Conservation (phyloP, 768 basidiomycete species). For the Rubroboletus satanas region DNA sequence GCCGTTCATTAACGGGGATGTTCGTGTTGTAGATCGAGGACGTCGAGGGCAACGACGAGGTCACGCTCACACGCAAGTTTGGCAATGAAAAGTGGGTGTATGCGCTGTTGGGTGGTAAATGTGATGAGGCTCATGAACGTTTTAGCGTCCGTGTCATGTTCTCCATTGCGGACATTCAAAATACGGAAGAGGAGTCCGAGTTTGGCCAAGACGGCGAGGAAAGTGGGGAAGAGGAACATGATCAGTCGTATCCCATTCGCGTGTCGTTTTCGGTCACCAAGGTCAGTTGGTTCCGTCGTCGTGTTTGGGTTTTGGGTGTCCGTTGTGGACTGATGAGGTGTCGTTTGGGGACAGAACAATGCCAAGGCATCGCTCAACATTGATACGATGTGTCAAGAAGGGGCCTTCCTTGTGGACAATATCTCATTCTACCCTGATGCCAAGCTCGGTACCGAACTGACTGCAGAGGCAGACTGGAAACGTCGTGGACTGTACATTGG, state of each 20-base stretch:
- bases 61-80: conserved; percentile 75
- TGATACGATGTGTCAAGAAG: conserved; percentile 77
- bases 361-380: conserved; percentile 68
- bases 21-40: conserved; percentile 58
- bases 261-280: conserved; percentile 84
- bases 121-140: neutral
- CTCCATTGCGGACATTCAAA: conserved; percentile 85
- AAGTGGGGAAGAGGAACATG: conserved; percentile 26
- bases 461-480: conserved; percentile 91
- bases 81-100: conserved; percentile 83
- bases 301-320: neutral
- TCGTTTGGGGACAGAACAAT: conserved; percentile 35
- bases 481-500: conserved; percentile 90
- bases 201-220: conserved; percentile 40
- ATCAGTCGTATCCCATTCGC: conserved; percentile 64
- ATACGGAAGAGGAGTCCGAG: conserved; percentile 37
- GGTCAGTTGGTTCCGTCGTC: conserved; percentile 34
- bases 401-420: conserved; percentile 82
- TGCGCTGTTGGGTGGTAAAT: too few relatives aligned
- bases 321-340: neutral
- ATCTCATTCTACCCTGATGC: conserved; percentile 79
- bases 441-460: conserved; percentile 68
- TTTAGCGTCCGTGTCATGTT: conserved; percentile 83
- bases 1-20: neutral
- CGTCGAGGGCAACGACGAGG: conserved; percentile 70